A percentile compares a stretch with the other conserved stretches of the same genome.
phyloP scores from a whole-genome alignment of 2,329 filamentous ascomycete genomes.

The Mycogone perniciosa region DNA sequence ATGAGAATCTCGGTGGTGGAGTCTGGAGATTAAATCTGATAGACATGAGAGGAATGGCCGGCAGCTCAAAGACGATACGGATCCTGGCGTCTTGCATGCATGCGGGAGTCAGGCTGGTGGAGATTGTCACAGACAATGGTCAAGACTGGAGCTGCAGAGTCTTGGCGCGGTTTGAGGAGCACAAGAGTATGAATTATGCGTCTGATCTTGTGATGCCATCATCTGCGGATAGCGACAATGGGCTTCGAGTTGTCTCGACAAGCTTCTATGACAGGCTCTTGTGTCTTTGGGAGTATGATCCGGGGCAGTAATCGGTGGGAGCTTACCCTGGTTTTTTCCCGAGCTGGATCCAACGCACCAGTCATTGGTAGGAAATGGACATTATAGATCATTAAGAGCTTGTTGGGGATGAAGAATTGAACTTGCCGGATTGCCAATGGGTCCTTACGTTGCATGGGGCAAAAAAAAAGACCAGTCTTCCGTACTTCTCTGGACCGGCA shows the following conservation, averaged over 20 bases:
- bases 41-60: slow-evolving; percentile 17
- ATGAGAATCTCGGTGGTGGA: slow-evolving; percentile 65
- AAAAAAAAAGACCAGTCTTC: too few species aligned
- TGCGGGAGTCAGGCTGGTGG: slow-evolving; percentile 66
- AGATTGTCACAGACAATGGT: slow-evolving; percentile 32
- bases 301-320: not conserved
- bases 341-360: not conserved
- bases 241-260: slow-evolving; percentile 54
- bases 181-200: slow-evolving; percentile 93
- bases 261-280: slow-evolving; percentile 71
- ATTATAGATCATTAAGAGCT: too few species aligned
- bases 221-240: slow-evolving; percentile 14
- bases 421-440: too few species aligned
- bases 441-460: too few species aligned
- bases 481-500: too few species aligned
- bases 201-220: slow-evolving; percentile 56
- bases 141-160: slow-evolving; percentile 56
- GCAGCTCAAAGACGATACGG: slow-evolving; percentile 28
- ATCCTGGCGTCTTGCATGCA: slow-evolving; percentile 94
- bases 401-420: too few species aligned
- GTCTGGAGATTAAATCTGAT: slow-evolving; percentile 80
- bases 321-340: too few species aligned
- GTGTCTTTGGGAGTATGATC: slow-evolving; percentile 54
- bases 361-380: not conserved
- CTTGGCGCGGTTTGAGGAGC: slow-evolving; percentile 69